phyloP scores from a whole-genome alignment of 208 protist genomes.

The Crithidia bombi region DNA sequence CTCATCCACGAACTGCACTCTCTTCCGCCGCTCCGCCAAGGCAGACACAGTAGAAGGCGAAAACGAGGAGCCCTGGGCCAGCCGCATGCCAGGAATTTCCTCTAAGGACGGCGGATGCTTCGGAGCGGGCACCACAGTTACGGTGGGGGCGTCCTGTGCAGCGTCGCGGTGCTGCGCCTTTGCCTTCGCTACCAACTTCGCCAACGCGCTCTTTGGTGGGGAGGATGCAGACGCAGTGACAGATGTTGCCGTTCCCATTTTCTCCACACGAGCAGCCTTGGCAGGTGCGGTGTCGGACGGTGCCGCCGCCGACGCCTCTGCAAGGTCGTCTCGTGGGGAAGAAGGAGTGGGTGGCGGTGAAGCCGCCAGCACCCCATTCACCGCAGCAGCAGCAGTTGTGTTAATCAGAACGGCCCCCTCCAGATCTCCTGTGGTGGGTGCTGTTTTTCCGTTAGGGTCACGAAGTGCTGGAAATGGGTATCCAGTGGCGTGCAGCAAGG shows the following conservation, averaged over 20 bases:
- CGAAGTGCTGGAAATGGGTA: slow-evolving; percentile 19
- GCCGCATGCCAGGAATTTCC: slow-evolving; percentile 3
- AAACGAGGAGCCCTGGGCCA: slow-evolving; percentile 7
- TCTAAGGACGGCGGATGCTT: slow-evolving; percentile 11
- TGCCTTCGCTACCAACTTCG: slow-evolving; percentile 51
- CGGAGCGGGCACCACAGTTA: slow-evolving; percentile 8
- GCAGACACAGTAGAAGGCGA: neutral
- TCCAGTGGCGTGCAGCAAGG: slow-evolving; percentile 34
- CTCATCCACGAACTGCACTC: slow-evolving; percentile 23
- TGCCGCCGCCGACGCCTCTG: neutral
- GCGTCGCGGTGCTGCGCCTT: slow-evolving; percentile 44
- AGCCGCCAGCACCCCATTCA: neutral
- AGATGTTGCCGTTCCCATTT: neutral
- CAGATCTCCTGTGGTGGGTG: neutral
- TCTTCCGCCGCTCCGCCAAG: neutral
- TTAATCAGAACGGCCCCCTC: neutral
- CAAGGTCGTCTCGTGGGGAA: too few species aligned
- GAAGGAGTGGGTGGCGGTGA: neutral
- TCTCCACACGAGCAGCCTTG: slow-evolving; percentile 20
- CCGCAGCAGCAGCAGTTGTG: neutral
- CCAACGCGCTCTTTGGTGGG: slow-evolving; percentile 45
- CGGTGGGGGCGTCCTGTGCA: neutral
- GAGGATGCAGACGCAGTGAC: neutral
- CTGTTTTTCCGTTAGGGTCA: neutral
- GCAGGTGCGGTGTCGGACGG: neutral